Evolutionary conservation across 2,329 filamentous ascomycete genomes (phyloP).

Genomic region (Albifimbria verrucaria): DNA sequence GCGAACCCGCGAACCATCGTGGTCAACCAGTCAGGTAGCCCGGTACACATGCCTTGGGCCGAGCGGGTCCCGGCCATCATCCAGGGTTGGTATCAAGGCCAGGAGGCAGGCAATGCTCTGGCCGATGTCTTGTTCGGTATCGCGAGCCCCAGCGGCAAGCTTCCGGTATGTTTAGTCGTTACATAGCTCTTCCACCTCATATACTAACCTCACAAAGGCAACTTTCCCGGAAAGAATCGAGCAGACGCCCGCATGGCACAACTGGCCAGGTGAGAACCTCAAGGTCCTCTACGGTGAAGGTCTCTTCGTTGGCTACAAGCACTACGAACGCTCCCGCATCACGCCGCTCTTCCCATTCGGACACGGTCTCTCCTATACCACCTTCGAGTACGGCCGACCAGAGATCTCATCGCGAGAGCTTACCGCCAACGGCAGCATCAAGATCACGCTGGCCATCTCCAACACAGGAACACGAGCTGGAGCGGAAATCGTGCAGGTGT

Average conservation of each 20-base stretch:
- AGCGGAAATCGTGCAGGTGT: constrained; percentile 65
- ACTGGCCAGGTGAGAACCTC: constrained; percentile 69
- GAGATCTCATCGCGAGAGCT: constrained; percentile 43
- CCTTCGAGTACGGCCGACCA: constrained; percentile 60
- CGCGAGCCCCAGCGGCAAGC: constrained; percentile 63
- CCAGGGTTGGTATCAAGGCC: constrained; percentile 51
- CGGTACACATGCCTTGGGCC: constrained; percentile 63
- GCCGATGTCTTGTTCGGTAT: constrained; percentile 66
- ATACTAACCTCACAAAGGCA: constrained; percentile 32
- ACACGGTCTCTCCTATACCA: constrained; percentile 71
- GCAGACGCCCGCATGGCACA: constrained; percentile 68
- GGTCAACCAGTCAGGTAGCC: constrained; percentile 46
- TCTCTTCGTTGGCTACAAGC: constrained; percentile 68
- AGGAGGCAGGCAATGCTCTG: constrained; percentile 68
- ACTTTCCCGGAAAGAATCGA: constrained; percentile 64
- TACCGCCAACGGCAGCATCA: constrained; percentile 34
- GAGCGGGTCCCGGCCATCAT: constrained; percentile 62
- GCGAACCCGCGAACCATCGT: constrained; percentile 66
- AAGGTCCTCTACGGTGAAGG: constrained; percentile 70
- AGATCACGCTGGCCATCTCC: constrained; percentile 45
- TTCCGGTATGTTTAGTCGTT: constrained; percentile 46
- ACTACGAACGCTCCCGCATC: constrained; percentile 63
- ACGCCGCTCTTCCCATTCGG: constrained; percentile 68
- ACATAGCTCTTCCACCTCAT: neutral
- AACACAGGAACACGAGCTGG: constrained; percentile 56